Evolutionary conservation across 2,329 filamentous ascomycete genomes (phyloP).

Genomic region (Aspergillus amoenus): DNA sequence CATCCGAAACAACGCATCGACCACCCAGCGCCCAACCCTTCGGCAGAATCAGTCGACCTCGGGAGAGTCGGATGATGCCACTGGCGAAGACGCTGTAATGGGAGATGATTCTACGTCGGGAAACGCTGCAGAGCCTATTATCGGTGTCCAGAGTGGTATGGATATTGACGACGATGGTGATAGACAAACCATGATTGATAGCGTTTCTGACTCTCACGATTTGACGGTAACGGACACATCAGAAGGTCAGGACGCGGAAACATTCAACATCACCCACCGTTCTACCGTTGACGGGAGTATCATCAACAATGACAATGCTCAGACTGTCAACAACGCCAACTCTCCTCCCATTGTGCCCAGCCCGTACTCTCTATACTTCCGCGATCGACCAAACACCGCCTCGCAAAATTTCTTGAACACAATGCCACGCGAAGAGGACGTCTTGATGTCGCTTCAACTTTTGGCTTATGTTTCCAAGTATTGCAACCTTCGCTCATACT

Average conservation of each 20-base stretch:
- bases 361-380: slow-evolving; percentile 74
- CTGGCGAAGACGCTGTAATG: slow-evolving; percentile 77
- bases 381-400: slow-evolving; percentile 69
- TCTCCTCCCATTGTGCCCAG: slow-evolving; percentile 71
- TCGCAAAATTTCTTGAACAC: slow-evolving; percentile 76
- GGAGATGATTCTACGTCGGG: slow-evolving; percentile 59
- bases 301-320: slow-evolving; percentile 67
- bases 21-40: slow-evolving; percentile 73
- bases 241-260: slow-evolving; percentile 81
- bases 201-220: slow-evolving; percentile 67
- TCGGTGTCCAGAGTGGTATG: slow-evolving; percentile 77
- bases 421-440: slow-evolving; percentile 96
- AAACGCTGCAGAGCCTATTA: slow-evolving; percentile 64
- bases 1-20: slow-evolving; percentile 54
- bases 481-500: slow-evolving; percentile 92
- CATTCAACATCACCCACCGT: slow-evolving; percentile 91
- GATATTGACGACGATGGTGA: slow-evolving; percentile 87
- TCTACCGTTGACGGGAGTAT: slow-evolving; percentile 82
- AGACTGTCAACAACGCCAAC: slow-evolving; percentile 61
- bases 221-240: slow-evolving; percentile 76
- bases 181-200: slow-evolving; percentile 73
- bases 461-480: slow-evolving; percentile 98
- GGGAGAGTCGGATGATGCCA: slow-evolving; percentile 83
- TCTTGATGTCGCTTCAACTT: slow-evolving; percentile 95
- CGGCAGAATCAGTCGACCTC: slow-evolving; percentile 83